A percentile compares a stretch with the other conserved stretches of the same genome.
These are phyloP conservation scores for Fomitopsis schrenkii DNA, from an alignment of 1,284 basidiomycete species.

Conservation along the genomic window DNA sequence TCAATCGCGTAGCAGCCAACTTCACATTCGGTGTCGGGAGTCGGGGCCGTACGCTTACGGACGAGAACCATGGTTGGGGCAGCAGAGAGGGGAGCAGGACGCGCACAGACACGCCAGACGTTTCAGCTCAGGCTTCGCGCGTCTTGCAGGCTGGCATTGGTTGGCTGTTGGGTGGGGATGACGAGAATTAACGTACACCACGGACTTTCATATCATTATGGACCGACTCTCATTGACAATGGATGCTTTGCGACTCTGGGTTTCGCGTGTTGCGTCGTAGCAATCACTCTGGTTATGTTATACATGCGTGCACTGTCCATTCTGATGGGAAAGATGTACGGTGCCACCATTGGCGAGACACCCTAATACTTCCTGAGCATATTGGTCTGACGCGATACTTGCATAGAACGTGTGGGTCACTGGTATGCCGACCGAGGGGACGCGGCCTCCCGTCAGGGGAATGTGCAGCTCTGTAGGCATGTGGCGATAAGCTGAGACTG, in stretches of 20 bases:
- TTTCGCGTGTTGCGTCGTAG: too few species aligned
- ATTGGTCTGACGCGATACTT: neutral
- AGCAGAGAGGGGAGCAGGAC: slow-evolving; percentile 38
- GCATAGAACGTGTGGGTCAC: neutral
- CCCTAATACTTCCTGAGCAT: neutral
- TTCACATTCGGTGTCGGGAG: slow-evolving; percentile 61
- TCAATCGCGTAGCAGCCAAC: slow-evolving; percentile 73
- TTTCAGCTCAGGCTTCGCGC: slow-evolving; percentile 67
- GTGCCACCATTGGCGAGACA: neutral
- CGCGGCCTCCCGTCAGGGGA: neutral
- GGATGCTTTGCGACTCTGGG: neutral
- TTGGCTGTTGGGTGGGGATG: slow-evolving; percentile 83
- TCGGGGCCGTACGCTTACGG: slow-evolving; percentile 41
- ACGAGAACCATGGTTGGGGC: slow-evolving; percentile 37
- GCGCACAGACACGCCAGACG: slow-evolving; percentile 49
- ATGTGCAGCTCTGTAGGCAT: neutral
- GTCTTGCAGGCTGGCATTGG: slow-evolving; percentile 80
- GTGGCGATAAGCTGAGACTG: neutral
- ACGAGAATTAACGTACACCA: slow-evolving; percentile 26
- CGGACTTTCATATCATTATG: neutral
- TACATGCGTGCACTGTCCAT: neutral
- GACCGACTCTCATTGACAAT: neutral
- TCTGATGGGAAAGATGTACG: neutral
- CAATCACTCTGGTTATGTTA: too few species aligned
- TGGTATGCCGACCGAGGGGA: neutral